These are phyloP conservation scores for Pholiota adiposa DNA, from an alignment of 1,284 basidiomycete species.

Conservation along the genomic window DNA sequence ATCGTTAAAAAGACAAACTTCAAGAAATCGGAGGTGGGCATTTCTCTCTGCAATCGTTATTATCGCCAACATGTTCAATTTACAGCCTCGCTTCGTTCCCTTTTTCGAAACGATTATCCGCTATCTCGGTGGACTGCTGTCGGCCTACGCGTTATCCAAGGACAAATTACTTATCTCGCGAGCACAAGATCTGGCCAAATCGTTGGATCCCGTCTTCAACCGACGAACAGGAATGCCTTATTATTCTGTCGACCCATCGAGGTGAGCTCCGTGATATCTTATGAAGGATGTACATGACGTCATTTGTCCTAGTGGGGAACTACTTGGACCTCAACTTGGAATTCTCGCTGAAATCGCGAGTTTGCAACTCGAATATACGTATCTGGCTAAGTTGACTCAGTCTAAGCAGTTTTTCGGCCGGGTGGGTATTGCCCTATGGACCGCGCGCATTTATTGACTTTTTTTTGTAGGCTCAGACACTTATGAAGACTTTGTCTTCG, in stretches of 20 bases:
- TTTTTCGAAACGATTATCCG: slow-evolving; percentile 90
- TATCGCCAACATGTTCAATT: background rate
- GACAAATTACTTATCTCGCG: slow-evolving; percentile 46
- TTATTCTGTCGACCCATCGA: slow-evolving; percentile 51
- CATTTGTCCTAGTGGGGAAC: slow-evolving; percentile 27
- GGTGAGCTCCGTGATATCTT: slow-evolving; percentile 34
- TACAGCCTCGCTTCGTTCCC: slow-evolving; percentile 40
- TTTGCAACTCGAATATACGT: slow-evolving; percentile 61
- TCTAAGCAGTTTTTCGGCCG: slow-evolving; percentile 49
- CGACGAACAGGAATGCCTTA: slow-evolving; percentile 52
- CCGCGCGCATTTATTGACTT: background rate
- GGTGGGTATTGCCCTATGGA: slow-evolving; percentile 35
- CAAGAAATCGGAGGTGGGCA: slow-evolving; percentile 38
- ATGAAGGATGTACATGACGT: background rate
- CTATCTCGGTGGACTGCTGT: slow-evolving; percentile 84
- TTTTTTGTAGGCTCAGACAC: slow-evolving; percentile 47
- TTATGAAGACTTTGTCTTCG: slow-evolving; percentile 52
- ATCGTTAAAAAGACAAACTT: slow-evolving; percentile 74
- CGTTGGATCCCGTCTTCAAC: slow-evolving; percentile 55
- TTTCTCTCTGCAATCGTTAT: background rate
- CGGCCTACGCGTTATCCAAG: slow-evolving; percentile 77
- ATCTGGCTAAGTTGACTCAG: slow-evolving; percentile 58
- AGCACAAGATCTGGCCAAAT: slow-evolving; percentile 56
- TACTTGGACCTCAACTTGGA: slow-evolving; percentile 38
- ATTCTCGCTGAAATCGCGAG: slow-evolving; percentile 60